Evolutionary conservation across 1,284 basidiomycete species (phyloP), one percentile per base, ranked within the genome.

Genomic region (Sporisorium graminicola): DNA sequence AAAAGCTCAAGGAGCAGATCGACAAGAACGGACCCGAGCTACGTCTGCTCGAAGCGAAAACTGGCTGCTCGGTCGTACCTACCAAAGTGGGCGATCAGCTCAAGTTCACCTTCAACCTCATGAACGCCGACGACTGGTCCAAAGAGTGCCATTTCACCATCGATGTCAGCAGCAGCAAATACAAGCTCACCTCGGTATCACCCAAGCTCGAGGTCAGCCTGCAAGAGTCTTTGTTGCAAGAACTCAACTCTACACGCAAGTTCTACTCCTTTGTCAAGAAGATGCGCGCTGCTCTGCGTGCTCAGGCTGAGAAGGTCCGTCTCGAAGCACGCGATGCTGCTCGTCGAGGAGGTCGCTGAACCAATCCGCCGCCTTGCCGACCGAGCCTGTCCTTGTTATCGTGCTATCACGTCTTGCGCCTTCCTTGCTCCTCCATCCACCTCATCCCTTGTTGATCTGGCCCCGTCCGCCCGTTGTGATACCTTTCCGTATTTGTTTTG

Each of bases 21-120:
- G 63, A 74, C 58, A 70, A 71, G 35, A 81, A 79, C 42, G 78
- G 69, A 18, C 81, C 79, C 24, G 81, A 82, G 58, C 65, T 81
- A 40, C 68, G 66, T 18, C 66, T 77, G 44, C 64, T 82, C 42
- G 62, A 81, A 44, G 50, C 61, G 14, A 66, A 73, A 61, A 79
- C 80, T 3, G 80, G 80, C 24, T 79, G 78, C 43, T 60, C 70
- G 2, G 66, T 81, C 33, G 47, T 60, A 20, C 76, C 78, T 0
- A 67, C 72, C 56, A 77, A 77, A 50, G 70, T 74, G 4, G 74
- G 70, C n/a, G 74, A 77, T 53, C 69, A 77, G 65, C 66, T 77
- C 63, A 71, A 69, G 27, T 70, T 79, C 55, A 74, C 62, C 49
- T 79, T 75, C 60, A 74, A 77, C 51, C 58, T 79, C 31, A 67